These are phyloP conservation scores for Silybum marianum DNA, from an alignment of 129 eudicot species.

Conservation along the genomic window DNA sequence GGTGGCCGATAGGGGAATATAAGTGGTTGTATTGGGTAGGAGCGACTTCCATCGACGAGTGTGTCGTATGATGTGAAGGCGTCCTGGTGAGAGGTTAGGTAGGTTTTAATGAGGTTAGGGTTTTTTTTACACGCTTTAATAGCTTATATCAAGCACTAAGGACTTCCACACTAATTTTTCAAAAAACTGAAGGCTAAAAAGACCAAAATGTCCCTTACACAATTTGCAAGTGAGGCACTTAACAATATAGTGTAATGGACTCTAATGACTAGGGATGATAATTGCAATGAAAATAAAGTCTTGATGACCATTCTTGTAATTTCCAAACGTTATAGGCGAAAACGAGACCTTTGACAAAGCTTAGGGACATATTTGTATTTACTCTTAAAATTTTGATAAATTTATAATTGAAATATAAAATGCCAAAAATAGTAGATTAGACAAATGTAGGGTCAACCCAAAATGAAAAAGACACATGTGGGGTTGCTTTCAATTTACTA, in stretches of 20 bases:
- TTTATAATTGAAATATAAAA: background rate
- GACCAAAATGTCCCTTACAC: background rate
- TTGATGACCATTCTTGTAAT: background rate
- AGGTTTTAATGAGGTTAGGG: background rate
- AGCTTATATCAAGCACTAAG: background rate
- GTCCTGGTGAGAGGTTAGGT: background rate
- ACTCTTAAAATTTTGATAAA: background rate
- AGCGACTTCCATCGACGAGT: background rate
- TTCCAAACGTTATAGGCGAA: background rate
- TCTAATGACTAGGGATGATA: background rate
- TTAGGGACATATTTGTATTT: background rate
- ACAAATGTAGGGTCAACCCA: constrained; percentile 38
- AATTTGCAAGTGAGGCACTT: background rate
- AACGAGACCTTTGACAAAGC: background rate
- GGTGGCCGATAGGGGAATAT: background rate
- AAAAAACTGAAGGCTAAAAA: background rate
- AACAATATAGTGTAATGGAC: background rate
- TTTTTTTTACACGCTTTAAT: background rate
- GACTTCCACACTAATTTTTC: background rate
- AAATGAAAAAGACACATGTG: constrained; percentile 41
- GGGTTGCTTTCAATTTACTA: constrained; percentile 47
- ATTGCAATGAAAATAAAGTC: background rate
- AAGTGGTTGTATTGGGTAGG: background rate
- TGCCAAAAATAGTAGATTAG: background rate
- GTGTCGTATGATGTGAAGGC: background rate